A percentile compares a stretch with the other conserved stretches of the same genome.
Conservation (phyloP, 2,329 filamentous ascomycete genomes). For the Claviceps purpurea region DNA sequence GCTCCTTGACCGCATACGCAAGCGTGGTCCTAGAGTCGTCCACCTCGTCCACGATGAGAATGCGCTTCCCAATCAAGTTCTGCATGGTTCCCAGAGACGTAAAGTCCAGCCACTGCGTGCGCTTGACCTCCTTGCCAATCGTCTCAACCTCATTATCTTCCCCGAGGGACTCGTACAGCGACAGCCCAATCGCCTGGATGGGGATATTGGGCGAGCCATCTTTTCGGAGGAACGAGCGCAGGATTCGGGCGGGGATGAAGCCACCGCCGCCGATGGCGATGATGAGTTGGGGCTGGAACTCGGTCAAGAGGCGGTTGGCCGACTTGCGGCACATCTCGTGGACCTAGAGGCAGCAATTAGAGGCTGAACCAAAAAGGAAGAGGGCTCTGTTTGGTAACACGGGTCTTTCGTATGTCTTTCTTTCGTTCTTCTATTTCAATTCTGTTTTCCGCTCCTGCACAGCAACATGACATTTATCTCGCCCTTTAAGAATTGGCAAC, state of each 20-base stretch:
- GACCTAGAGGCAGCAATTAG: conserved; percentile 43
- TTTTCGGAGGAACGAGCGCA: conserved; percentile 93
- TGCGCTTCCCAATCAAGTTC: conserved; percentile 80
- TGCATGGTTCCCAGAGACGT: conserved; percentile 69
- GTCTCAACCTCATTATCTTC: conserved; percentile 45
- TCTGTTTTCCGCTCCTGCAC: too few relatives aligned
- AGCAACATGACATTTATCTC: too few relatives aligned
- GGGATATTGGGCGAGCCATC: conserved; percentile 84
- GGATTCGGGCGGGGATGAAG: conserved; percentile 91
- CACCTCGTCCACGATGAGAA: conserved; percentile 89
- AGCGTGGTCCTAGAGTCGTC: conserved; percentile 90
- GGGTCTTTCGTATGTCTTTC: neutral
- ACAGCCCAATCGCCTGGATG: conserved; percentile 97
- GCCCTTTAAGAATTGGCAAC: too few relatives aligned
- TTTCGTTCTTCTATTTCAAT: too few relatives aligned
- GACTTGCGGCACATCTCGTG: conserved; percentile 93
- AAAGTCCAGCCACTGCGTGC: conserved; percentile 96
- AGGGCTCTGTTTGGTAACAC: neutral
- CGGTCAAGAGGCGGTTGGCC: conserved; percentile 65
- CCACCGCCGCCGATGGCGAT: conserved; percentile 96
- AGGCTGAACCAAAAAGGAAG: neutral
- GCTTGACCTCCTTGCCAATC: conserved; percentile 85
- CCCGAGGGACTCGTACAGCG: conserved; percentile 80
- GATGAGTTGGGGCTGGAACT: conserved; percentile 89
- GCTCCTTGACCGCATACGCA: conserved; percentile 83